Base-by-base conservation (phyloP, 768 basidiomycete genomes). In the Boletales sp. region DNA sequence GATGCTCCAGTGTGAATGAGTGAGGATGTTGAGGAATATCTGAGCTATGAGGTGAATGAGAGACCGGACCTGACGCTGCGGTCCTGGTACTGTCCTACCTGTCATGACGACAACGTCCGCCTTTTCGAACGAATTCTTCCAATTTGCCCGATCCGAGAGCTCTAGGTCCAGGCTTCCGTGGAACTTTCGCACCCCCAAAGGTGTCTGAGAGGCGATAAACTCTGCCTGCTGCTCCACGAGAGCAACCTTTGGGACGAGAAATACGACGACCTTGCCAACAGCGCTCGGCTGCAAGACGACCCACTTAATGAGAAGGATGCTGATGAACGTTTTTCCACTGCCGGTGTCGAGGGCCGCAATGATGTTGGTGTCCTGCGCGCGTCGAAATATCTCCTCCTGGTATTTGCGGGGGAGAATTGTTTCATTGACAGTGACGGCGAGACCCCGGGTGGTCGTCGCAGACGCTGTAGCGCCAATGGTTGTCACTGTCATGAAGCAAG, bases 101-200 rank as follows among this genome's bases (percentile, higher is more conserved):
- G 93, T 94, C 83, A 92, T 87, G 2, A 95, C 89, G 48, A 91
- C 76, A 8, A 93, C 84, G 64, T 93, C 89, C 37, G 81, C 70
- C 7, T 71, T 65, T 49, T 77, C 70, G 44, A 94, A 81, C 48
- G 83, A 77, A 34, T 71, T 72, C 57, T 69, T 74, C 91, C 90
- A 94, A 43, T 75, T 76, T 12, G 59, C 57, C 46, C 83, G 72
- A 59, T 93, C 82, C 38, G 83, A 79, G 51, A 88, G 74, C 56
- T 87, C 82, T 46, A 89, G 72, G n/a, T 85, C 82, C 36, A 84
- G 71, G 8, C 80, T 78, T 14, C 91, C 92, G 53, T 83, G 79
- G 24, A 90, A 77, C 59, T 83, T 83, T 27, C 75, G 69, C 18
- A 92, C 84, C 35, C 79, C 80, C 38, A 92, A 63, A 0, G 84